Conservation (phyloP, 139 green algal species). For the Picochlorum sp. region DNA sequence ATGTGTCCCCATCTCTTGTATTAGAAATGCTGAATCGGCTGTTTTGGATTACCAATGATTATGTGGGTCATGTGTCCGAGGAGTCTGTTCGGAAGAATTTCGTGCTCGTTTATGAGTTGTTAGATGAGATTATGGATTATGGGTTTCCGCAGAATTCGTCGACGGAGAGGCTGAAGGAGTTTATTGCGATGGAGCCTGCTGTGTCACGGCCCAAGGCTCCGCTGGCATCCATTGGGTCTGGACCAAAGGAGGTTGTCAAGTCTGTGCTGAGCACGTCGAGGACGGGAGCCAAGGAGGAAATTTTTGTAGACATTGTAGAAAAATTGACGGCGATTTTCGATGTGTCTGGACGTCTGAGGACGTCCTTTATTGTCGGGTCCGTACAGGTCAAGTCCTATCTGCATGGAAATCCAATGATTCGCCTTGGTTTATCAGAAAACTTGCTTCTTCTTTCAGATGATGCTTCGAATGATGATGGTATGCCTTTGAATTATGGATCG, state of each 20-base stretch:
- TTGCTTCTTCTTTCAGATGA: conserved; percentile 55
- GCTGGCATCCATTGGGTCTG: conserved; percentile 37
- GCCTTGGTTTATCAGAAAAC: conserved; percentile 83
- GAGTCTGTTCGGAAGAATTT: conserved; percentile 94
- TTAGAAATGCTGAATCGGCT: conserved; percentile 88
- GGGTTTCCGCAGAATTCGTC: conserved; percentile 77
- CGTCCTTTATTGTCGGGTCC: conserved; percentile 74
- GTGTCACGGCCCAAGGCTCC: conserved; percentile 19
- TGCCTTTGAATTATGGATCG: not conserved
- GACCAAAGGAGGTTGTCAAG: conserved; percentile 80
- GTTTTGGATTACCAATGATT: conserved; percentile 78
- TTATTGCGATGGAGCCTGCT: conserved; percentile 86
- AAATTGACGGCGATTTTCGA: conserved; percentile 88
- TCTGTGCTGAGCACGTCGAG: conserved; percentile 71
- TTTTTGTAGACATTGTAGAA: conserved; percentile 99
- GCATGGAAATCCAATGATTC: conserved; percentile 69
- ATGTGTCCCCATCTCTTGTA: conserved; percentile 78
- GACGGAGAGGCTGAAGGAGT: conserved; percentile 86
- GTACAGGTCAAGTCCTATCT: conserved; percentile 87
- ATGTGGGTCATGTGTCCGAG: conserved; percentile 81
- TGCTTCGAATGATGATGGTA: conserved; percentile 12
- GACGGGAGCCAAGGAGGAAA: conserved; percentile 65
- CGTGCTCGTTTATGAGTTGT: conserved; percentile 92
- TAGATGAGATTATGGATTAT: conserved; percentile 91
- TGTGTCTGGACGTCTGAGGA: conserved; percentile 63